A percentile compares a stretch with the other conserved stretches of the same genome.
phyloP scores from a whole-genome alignment of 306 rosid species.

The Heteromeles arbutifolia region DNA sequence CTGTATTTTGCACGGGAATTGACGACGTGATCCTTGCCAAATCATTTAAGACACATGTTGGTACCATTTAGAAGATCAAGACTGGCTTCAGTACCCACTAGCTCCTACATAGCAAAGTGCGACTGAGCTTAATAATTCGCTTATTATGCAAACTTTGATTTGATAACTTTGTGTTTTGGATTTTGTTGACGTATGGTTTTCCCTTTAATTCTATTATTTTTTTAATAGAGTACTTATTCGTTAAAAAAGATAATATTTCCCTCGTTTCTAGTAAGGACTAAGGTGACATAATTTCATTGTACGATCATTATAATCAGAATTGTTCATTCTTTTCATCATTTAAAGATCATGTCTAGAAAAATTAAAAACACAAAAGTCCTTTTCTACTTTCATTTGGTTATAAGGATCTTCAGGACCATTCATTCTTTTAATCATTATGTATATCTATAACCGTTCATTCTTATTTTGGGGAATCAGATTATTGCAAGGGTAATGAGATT shows the following conservation, averaged over 20 bases:
- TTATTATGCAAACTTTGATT: not conserved
- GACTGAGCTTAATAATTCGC: not conserved
- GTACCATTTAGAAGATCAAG: constrained; percentile 18
- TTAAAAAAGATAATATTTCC: not conserved
- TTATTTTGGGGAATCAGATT: no score
- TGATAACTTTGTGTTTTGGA: not conserved
- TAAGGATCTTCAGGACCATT: not conserved
- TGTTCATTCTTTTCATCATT: not conserved
- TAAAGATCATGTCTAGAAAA: not conserved
- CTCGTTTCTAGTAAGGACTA: not conserved
- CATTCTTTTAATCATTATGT: no score
- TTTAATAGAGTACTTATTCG: not conserved
- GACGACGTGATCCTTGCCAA: constrained; percentile 21
- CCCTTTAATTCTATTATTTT: not conserved
- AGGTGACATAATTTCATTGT: not conserved
- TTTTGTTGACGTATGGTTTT: not conserved
- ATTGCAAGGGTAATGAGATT: no score
- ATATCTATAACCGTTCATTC: no score
- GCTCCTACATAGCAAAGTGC: not conserved
- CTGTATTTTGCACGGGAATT: constrained; percentile 20
- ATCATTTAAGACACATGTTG: constrained; percentile 25
- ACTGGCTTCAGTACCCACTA: not conserved
- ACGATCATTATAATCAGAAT: not conserved
- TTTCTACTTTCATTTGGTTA: not conserved
- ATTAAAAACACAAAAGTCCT: not conserved